These are phyloP conservation scores for Platanus orientalis DNA, from an alignment of 164 flowering plant genomes.

Conservation along the genomic window DNA sequence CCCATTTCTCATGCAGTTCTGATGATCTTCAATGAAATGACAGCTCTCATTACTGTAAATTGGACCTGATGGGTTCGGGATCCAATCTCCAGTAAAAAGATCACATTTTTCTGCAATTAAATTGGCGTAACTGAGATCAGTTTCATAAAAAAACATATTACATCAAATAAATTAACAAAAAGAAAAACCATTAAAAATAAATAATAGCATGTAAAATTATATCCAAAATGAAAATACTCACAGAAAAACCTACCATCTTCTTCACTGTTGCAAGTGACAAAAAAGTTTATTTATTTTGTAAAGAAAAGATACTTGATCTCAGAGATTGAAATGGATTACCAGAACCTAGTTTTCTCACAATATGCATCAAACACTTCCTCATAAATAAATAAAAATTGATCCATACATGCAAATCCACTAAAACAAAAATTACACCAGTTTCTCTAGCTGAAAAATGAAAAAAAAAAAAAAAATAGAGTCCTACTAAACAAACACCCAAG, in stretches of 20 bases:
- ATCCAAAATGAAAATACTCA: background rate
- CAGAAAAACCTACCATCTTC: background rate
- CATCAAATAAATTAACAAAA: background rate
- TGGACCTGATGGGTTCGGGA: conserved; percentile 66
- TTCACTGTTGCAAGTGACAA: background rate
- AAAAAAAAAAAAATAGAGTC: background rate
- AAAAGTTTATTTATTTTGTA: background rate
- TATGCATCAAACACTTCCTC: too few relatives aligned
- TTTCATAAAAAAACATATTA: background rate
- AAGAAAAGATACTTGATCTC: too few relatives aligned
- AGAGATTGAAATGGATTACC: too few relatives aligned
- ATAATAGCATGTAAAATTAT: too few relatives aligned
- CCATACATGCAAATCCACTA: too few relatives aligned
- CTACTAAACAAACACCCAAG: background rate
- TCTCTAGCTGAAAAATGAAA: background rate
- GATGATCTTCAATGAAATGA: conserved; percentile 57
- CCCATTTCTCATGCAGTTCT: conserved; percentile 94
- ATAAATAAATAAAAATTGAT: too few relatives aligned
- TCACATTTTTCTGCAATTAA: conserved; percentile 57
- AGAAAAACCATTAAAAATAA: background rate
- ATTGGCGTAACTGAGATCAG: background rate
- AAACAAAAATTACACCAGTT: too few relatives aligned
- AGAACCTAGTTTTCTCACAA: too few relatives aligned
- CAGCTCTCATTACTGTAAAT: conserved; percentile 74
- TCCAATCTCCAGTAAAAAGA: conserved; percentile 76